These are phyloP conservation scores for Naganishia randhawae DNA, from an alignment of 768 basidiomycete species.

Conservation along the genomic window DNA sequence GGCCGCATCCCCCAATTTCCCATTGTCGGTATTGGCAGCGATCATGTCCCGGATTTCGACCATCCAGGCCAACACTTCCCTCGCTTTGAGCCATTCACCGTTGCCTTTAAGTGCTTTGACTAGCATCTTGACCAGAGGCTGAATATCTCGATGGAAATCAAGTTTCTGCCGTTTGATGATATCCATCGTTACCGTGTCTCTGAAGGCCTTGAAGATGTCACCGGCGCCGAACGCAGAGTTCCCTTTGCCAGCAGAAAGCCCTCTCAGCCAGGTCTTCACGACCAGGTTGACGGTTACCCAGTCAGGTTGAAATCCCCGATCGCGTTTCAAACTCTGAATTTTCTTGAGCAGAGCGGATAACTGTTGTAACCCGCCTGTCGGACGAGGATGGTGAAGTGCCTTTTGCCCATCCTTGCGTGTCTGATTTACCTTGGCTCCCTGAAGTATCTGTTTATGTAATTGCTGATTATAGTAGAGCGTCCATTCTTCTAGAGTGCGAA, in stretches of 20 bases:
- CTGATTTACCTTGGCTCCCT: slow-evolving; percentile 10
- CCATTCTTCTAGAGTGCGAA: not conserved
- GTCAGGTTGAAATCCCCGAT: slow-evolving; percentile 16
- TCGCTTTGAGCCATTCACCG: slow-evolving; percentile 14
- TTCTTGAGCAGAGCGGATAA: slow-evolving; percentile 13
- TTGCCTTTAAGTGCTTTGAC: slow-evolving; percentile 14
- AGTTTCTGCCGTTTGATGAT: slow-evolving; percentile 7
- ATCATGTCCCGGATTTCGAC: slow-evolving; percentile 1
- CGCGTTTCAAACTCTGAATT: slow-evolving; percentile 13
- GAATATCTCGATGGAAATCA: slow-evolving; percentile 9
- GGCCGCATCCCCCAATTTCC: not conserved
- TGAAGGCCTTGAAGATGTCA: slow-evolving; percentile 16
- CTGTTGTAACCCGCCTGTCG: slow-evolving; percentile 13
- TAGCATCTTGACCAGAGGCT: slow-evolving; percentile 15
- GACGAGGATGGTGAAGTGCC: slow-evolving; percentile 2
- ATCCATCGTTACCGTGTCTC: slow-evolving; percentile 3
- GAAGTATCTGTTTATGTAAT: slow-evolving; percentile 7
- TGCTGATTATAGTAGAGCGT: slow-evolving; percentile 13
- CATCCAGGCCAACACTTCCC: slow-evolving; percentile 18
- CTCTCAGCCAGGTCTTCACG: slow-evolving; percentile 12
- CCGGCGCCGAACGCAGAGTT: not conserved
- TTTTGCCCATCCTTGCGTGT: slow-evolving; percentile 19
- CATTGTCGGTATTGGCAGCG: not conserved
- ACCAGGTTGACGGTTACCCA: slow-evolving; percentile 14
- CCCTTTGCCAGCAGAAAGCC: not conserved